Conservation (phyloP, 202 grass and related monocot genomes). For the Zoysia matrella region DNA sequence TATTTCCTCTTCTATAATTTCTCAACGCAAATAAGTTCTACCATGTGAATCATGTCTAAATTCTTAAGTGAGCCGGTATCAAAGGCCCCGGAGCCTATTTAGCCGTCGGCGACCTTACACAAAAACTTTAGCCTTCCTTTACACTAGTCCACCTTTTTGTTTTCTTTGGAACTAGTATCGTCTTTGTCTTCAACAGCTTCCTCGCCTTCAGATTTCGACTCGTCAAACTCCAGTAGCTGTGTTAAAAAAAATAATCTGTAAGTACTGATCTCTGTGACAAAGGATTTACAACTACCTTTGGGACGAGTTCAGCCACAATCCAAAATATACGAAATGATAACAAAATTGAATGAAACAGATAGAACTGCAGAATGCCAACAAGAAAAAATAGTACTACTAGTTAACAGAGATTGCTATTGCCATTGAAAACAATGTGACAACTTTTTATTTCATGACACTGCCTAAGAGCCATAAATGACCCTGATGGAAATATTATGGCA, state of each 20-base stretch:
- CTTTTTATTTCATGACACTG: neutral
- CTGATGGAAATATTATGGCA: conserved; percentile 1
- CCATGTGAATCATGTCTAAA: conserved; percentile 27
- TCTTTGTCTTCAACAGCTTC: conserved; percentile 43
- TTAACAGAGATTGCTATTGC: neutral
- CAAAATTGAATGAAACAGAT: neutral
- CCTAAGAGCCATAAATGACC: neutral
- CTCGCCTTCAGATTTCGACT: conserved; percentile 56
- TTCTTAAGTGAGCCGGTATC: conserved; percentile 38
- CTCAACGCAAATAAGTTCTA: conserved; percentile 24
- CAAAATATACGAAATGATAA: neutral
- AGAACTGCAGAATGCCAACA: neutral
- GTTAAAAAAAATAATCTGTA: conserved; percentile 27
- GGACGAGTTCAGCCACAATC: neutral
- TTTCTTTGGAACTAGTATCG: conserved; percentile 14
- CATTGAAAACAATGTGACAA: neutral
- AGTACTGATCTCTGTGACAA: neutral
- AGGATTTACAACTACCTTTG: neutral
- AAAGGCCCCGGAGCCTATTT: conserved; percentile 4
- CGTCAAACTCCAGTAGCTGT: conserved; percentile 79
- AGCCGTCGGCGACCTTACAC: conserved; percentile 15
- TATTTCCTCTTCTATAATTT: conserved; percentile 16
- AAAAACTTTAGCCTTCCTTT: conserved; percentile 22
- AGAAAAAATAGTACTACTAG: neutral
- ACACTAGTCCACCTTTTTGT: conserved; percentile 70